Evolutionary conservation across 2,329 filamentous ascomycete genomes (phyloP).

Genomic region (Aspergillus neotritici): DNA sequence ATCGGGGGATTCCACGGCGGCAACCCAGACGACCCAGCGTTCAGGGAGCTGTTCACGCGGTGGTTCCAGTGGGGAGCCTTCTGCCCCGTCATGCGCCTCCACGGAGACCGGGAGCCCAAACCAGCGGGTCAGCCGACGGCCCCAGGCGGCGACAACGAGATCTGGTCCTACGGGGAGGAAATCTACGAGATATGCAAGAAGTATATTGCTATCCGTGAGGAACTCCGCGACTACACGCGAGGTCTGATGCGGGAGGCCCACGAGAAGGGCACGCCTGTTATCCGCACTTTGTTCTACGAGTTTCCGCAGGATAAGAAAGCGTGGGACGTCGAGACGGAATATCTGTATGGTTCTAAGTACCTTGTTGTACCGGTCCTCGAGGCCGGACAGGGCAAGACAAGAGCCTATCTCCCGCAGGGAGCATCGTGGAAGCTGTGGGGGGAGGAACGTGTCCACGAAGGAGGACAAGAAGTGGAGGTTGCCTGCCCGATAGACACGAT

Average conservation of each 20-base stretch:
- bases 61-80: conserved; percentile 68
- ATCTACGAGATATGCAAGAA: conserved; percentile 56
- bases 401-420: conserved; percentile 51
- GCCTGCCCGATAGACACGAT: conserved; percentile 44
- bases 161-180: conserved; percentile 60
- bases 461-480: conserved; percentile 38
- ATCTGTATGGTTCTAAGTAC: conserved; percentile 59
- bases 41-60: conserved; percentile 59
- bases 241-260: conserved; percentile 56
- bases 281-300: conserved; percentile 59
- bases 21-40: conserved; percentile 49
- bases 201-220: conserved; percentile 55
- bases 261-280: conserved; percentile 55
- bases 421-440: conserved; percentile 42
- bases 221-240: conserved; percentile 54
- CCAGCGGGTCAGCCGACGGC: conserved; percentile 25
- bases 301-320: conserved; percentile 51
- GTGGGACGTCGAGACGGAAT: conserved; percentile 58
- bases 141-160: conserved; percentile 41
- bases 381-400: conserved; percentile 41
- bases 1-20: conserved; percentile 67
- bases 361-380: conserved; percentile 53
- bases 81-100: conserved; percentile 62
- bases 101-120: conserved; percentile 60
- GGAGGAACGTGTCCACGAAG: conserved; percentile 28